phyloP scores from a whole-genome alignment of 306 rosid genomes.

The Canavalia gladiata region DNA sequence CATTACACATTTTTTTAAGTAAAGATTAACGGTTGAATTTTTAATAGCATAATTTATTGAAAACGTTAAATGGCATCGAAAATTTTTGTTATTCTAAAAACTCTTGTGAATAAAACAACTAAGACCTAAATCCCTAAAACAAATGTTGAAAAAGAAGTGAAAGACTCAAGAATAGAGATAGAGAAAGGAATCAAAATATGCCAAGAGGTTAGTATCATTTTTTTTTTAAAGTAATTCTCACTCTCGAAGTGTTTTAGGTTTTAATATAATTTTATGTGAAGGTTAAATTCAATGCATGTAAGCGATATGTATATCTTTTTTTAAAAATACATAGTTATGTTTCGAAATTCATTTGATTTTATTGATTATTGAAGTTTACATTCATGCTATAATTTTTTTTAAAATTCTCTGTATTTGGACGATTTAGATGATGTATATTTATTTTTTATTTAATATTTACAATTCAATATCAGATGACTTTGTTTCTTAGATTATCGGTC shows the following conservation, averaged over 20 bases:
- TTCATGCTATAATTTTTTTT: neutral
- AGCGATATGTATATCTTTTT: no score
- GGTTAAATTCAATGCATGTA: neutral
- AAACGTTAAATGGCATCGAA: neutral
- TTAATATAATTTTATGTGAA: neutral
- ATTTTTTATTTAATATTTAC: neutral
- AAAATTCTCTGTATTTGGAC: neutral
- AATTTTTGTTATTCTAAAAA: neutral
- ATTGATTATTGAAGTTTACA: neutral
- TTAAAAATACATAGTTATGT: no score
- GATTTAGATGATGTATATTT: neutral
- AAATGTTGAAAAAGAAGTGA: neutral
- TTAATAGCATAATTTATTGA: neutral
- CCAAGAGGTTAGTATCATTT: constrained; percentile 37
- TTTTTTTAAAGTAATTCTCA: neutral
- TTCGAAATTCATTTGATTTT: neutral
- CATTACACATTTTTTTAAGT: neutral
- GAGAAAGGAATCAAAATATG: constrained; percentile 4
- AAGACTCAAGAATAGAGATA: neutral
- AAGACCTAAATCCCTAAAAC: neutral
- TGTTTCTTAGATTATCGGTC: neutral
- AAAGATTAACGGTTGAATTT: neutral
- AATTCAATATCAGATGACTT: neutral
- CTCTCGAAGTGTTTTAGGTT: neutral
- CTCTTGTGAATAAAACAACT: neutral